These are phyloP conservation scores for Penicillium silybi DNA, from an alignment of 495 filamentous ascomycete genomes.

Conservation along the genomic window DNA sequence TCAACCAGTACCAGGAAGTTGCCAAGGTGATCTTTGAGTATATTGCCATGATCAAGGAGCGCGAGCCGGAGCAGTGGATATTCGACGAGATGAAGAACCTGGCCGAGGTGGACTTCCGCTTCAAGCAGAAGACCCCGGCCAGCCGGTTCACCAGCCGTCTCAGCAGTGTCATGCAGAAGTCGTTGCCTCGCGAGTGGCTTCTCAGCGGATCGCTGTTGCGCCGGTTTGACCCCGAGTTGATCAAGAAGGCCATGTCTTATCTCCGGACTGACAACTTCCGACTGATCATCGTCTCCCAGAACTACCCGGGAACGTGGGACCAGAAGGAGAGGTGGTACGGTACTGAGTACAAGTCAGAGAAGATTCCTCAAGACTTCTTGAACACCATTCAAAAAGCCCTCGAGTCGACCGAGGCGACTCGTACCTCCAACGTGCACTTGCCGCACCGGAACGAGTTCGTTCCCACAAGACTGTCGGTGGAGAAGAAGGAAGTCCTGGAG, in stretches of 20 bases:
- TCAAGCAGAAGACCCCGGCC: conserved; percentile 87
- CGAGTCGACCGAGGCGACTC: conserved; percentile 49
- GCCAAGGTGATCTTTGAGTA: conserved; percentile 91
- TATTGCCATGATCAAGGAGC: conserved; percentile 77
- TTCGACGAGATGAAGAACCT: conserved; percentile 86
- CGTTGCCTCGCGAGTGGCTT: conserved; percentile 78
- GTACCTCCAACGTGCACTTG: conserved; percentile 72
- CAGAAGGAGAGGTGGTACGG: conserved; percentile 96
- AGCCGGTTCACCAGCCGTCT: conserved; percentile 81
- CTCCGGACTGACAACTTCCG: conserved; percentile 88
- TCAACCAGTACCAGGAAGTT: conserved; percentile 82
- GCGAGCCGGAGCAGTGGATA: conserved; percentile 85
- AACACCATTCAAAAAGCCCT: conserved; percentile 62
- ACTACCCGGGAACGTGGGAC: conserved; percentile 80
- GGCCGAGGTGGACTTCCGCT: conserved; percentile 89
- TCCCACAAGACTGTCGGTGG: conserved; percentile 86
- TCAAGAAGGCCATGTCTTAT: conserved; percentile 70
- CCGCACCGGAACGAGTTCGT: conserved; percentile 96
- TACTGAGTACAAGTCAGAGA: conserved; percentile 84
- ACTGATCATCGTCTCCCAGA: conserved; percentile 73
- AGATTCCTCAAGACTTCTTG: conserved; percentile 74
- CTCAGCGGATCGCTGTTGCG: conserved; percentile 73
- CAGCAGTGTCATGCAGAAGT: conserved; percentile 84
- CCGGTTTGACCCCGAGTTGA: conserved; percentile 71
- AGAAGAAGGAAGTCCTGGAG: conserved; percentile 81